Evolutionary conservation across 768 basidiomycete genomes (phyloP).

Genomic region (Sporobolomyces roseus): DNA sequence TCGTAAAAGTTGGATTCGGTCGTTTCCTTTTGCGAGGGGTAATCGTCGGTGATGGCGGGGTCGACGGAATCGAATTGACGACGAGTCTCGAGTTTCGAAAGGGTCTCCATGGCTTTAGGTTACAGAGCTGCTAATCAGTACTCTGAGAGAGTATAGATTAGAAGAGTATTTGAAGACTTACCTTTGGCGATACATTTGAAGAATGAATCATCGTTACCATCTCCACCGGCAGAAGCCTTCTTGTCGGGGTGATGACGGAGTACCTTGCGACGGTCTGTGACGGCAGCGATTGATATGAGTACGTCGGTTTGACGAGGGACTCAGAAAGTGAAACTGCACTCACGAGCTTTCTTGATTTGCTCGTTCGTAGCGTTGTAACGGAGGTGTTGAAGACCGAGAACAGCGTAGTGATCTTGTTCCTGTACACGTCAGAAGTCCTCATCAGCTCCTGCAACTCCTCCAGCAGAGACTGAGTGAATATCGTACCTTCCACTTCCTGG

Average conservation of each 20-base stretch:
- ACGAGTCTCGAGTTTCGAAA: slow-evolving; percentile 77
- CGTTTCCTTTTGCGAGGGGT: slow-evolving; percentile 54
- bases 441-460: neutral
- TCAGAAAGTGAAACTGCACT: slow-evolving; percentile 48
- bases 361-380: slow-evolving; percentile 79
- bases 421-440: slow-evolving; percentile 46
- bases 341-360: slow-evolving; percentile 95
- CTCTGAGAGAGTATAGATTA: neutral
- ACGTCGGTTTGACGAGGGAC: neutral
- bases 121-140: too few relatives aligned
- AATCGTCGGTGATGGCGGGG: slow-evolving; percentile 66
- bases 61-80: slow-evolving; percentile 97
- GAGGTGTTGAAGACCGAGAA: slow-evolving; percentile 86
- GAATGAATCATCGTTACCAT: slow-evolving; percentile 93
- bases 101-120: slow-evolving; percentile 90
- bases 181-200: slow-evolving; percentile 99
- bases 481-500: slow-evolving; percentile 94
- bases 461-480: slow-evolving; percentile 8
- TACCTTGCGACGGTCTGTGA: slow-evolving; percentile 94
- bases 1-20: slow-evolving; percentile 65
- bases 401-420: slow-evolving; percentile 99
- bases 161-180: too few relatives aligned
- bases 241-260: slow-evolving; percentile 98
- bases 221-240: slow-evolving; percentile 70
- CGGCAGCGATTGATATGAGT: neutral